Evolutionary conservation across 2,329 filamentous ascomycete genomes (phyloP).

Genomic region (Pezicula neosporulosa): DNA sequence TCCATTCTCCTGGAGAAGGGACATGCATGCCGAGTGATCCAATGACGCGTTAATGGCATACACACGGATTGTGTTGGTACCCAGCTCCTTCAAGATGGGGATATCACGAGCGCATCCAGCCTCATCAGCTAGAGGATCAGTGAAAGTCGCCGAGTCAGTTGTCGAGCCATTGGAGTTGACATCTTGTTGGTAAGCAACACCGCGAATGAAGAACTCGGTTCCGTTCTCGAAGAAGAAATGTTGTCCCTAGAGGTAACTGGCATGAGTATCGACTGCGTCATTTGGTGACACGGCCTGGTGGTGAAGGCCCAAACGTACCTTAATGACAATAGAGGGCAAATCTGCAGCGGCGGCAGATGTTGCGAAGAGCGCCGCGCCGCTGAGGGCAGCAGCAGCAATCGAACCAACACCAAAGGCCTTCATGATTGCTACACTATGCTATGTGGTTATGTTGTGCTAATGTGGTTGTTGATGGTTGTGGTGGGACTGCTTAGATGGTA

Average conservation of each 20-base stretch:
- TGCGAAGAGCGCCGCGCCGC: conserved; percentile 49
- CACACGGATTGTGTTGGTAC: conserved; percentile 91
- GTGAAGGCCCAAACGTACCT: conserved; percentile 20
- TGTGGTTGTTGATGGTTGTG: conserved; percentile 13
- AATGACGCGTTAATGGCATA: conserved; percentile 83
- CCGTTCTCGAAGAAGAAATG: conserved; percentile 48
- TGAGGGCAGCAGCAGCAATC: conserved; percentile 37
- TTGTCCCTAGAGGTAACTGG: conserved; percentile 22
- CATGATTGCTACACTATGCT: conserved; percentile 40
- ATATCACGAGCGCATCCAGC: conserved; percentile 79
- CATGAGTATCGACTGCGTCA: background rate
- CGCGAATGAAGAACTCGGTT: conserved; percentile 88
- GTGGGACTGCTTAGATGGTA: background rate
- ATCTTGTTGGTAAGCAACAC: conserved; percentile 93
- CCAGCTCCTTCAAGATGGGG: conserved; percentile 71
- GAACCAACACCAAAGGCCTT: conserved; percentile 45
- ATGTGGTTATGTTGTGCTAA: conserved; percentile 11
- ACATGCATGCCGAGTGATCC: conserved; percentile 84
- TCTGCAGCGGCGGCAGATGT: conserved; percentile 48
- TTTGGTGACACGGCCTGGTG: background rate
- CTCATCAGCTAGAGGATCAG: conserved; percentile 76
- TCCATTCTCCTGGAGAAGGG: conserved; percentile 72
- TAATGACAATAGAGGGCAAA: conserved; percentile 50
- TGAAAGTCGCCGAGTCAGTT: conserved; percentile 54
- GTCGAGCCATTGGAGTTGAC: conserved; percentile 51